phyloP scores from a whole-genome alignment of 176 grass and related monocot genomes.

The Oryza glaberrima region DNA sequence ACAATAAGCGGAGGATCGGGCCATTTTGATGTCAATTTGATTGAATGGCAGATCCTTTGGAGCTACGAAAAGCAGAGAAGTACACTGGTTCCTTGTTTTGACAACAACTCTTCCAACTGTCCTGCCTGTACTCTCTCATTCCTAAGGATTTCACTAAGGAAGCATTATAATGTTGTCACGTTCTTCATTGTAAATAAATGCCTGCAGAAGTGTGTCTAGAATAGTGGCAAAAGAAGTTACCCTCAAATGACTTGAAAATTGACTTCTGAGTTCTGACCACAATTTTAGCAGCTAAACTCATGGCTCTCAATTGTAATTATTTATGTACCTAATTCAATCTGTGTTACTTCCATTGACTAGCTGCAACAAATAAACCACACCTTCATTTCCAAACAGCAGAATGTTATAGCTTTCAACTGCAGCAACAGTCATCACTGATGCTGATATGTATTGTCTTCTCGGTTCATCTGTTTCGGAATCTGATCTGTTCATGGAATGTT shows the following conservation, averaged over 20 bases:
- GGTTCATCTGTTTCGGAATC: not conserved
- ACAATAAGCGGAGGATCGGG: not conserved
- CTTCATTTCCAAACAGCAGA: not conserved
- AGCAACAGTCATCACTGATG: too few species aligned
- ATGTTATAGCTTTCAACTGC: not conserved
- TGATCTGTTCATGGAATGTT: not conserved
- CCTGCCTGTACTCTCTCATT: not conserved
- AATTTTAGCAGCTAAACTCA: not conserved
- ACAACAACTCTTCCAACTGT: not conserved
- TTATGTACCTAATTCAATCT: not conserved
- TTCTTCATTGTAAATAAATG: not conserved
- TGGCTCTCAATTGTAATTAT: not conserved
- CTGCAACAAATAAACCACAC: not conserved
- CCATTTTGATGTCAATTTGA: not conserved
- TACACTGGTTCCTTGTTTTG: not conserved
- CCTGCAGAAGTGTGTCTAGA: not conserved
- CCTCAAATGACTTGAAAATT: not conserved
- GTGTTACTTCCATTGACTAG: too few species aligned
- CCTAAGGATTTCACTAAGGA: not conserved
- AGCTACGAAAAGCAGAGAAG: not conserved
- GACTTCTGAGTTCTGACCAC: not conserved
- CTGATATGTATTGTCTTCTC: not conserved
- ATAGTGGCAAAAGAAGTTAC: not conserved
- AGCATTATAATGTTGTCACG: not conserved
- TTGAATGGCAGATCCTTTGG: not conserved